Evolutionary conservation across 768 basidiomycete genomes (phyloP), one percentile per base, ranked within the genome.

Genomic region (Kwoniella newhampshirensis): DNA sequence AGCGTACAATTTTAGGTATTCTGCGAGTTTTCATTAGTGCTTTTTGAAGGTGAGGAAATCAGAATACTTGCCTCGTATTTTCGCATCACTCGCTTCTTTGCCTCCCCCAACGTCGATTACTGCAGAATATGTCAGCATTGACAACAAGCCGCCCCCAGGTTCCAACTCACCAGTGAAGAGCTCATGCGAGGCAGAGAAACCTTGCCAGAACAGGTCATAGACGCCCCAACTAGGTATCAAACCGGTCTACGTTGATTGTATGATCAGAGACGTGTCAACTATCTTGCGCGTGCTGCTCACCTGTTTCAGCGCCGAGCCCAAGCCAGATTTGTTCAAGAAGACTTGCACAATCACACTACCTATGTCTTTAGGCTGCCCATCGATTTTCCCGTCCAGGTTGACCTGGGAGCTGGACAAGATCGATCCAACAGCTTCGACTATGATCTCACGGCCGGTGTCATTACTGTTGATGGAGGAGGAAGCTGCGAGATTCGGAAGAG

Each of bases 101-200:
- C 63, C 67, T 3, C 58, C 54, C 0, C 70, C 68, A 18, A 68
- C 65, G 57, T 75, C 73, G 44, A 67, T 66, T 3, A 75, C 71
- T 72, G 46, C 39, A 23, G 17, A 40, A 39, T 8, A 25, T 17
- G 30, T 20, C 15, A 23, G 7, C 27, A 17, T n/a, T 18, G n/a
- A 8, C n/a, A 28, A 20, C 20, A 23, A 5, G 45, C 26, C 25
- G 23, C 18, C 18, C 20, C 15, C 20, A 20, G n/a, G 18, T 21
- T n/a, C 35, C 26, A 12, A 60, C 70, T 32, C 36, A 70, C 73
- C 68, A 17, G 59, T 62, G 37, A 75, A 60, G 3, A 69, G 55
- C 17, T 62, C 67, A 48, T 71, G 68, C 4, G 64, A 57, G 25
- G 63, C 59, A 5, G 63, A 62, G 18, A 75, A 62, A 0, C 69